Base-by-base conservation (phyloP, 148 eudicot genomes). In the Fallopia convolvulus region DNA sequence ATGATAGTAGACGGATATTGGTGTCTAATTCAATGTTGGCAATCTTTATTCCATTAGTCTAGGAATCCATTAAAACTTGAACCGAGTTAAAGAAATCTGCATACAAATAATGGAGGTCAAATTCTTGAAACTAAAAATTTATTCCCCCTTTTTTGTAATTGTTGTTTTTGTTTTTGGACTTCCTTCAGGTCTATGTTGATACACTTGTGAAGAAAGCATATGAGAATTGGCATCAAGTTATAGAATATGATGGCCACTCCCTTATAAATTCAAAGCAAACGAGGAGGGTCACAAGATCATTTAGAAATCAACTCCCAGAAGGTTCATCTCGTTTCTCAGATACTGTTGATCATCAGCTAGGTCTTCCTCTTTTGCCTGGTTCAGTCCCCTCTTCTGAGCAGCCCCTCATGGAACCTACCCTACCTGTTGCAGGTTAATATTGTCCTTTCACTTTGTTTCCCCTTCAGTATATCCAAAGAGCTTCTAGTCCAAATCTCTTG, bases 191-290 rank as follows among this genome's bases (percentile, higher is more conserved):
- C 44, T 90, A 85, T 85, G 94, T 92, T 61, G 98, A 94, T 83
- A 77, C 89, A 21, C 85, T 86, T 77, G 87, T 94, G 82, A 94
- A 90, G 88, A 92, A 92, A 79, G 97, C 98, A 77, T 94, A 94
- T 76, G 98, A 94, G 14, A 92, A 94, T 58, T 94, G 98, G 98
- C 83, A 85, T 77, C 92, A 94, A 79, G 98, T 94, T 78, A 85
- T 94, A 13, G 98, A 92, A 85, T 94, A 92, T 77, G 98, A 94
- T 81, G 97, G 97, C 42, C 90, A 90, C 82, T 86, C 98, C 32
- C 87, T 94, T 41, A 47, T 89, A 77, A 85, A 82, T 76, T 79
- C 90, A 82, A 90, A 92, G 83, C 92, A 90, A 87, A 87, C 48
- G 52, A 81, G 77, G 39, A 84, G 77, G 26, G 82, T 83, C 75